Evolutionary conservation across 2,329 filamentous ascomycete species (phyloP).

Genomic region (Penicillium sp.): DNA sequence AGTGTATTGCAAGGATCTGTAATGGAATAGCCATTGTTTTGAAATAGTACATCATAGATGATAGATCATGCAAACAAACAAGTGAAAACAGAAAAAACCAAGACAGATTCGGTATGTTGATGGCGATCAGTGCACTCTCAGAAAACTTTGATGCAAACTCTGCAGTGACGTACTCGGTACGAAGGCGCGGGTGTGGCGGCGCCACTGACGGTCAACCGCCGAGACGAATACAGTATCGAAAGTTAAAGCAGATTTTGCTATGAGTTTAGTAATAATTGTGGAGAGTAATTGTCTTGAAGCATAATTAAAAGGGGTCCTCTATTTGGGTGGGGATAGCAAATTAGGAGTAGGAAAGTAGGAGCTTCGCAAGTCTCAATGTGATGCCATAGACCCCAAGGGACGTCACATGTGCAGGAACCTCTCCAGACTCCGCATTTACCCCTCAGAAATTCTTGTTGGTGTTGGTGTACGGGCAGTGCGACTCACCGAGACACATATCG

Average conservation of each 20-base stretch:
- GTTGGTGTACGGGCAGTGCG: slow-evolving; percentile 6
- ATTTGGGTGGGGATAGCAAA: neutral
- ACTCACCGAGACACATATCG: slow-evolving; percentile 21
- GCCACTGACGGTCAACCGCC: neutral
- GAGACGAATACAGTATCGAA: neutral
- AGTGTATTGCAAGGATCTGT: neutral
- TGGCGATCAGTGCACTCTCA: neutral
- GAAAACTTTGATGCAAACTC: slow-evolving; percentile 9
- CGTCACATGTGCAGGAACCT: neutral
- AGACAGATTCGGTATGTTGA: neutral
- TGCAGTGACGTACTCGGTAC: slow-evolving; percentile 14
- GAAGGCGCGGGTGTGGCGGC: neutral
- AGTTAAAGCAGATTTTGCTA: neutral
- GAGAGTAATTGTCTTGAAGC: neutral
- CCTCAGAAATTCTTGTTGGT: slow-evolving; percentile 4
- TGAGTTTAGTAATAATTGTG: neutral
- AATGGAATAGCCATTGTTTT: neutral
- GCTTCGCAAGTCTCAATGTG: neutral
- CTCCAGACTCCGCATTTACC: slow-evolving; percentile 24
- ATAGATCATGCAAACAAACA: neutral
- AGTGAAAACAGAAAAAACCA: neutral
- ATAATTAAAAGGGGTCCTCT: neutral
- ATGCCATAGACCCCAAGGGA: neutral
- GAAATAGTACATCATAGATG: neutral
- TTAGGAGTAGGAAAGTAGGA: neutral